Evolutionary conservation across 164 flowering plant genomes (phyloP), one percentile per base, ranked within the genome.

Genomic region (Dillenia suffruticosa): DNA sequence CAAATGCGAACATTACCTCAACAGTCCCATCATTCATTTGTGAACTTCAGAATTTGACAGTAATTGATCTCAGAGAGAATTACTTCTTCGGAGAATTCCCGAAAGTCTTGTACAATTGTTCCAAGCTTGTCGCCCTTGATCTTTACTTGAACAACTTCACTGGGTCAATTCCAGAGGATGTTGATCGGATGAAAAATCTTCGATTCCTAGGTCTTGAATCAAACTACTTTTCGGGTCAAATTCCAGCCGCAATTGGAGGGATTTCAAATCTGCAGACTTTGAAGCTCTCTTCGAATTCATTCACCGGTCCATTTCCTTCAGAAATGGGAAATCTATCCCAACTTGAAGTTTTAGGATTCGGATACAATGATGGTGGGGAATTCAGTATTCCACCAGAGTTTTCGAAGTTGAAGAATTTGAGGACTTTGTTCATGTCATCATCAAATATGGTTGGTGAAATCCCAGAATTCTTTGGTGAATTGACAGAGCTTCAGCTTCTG

Each of bases 151-250:
- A 86, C 69, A 64, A 22, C 49, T 79, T 92, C 46, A 76, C 70
- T 12, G 96, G 97, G 9, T 56, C 48, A 1, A 66, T 92, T 14
- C 98, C 98, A 5, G 52, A 48, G 8, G 84, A 81, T 17, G 72
- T 92, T n/a, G 63, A 80, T 70, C 70, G 70, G 12, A 54, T 93
- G 10, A 14, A 63, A 0, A 40, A 13, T 9, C 85, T 92, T 19
- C 65, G 12, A 43, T 62, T 46, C 54, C 64, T 92, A 10, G 62
- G 76, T 66, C 69, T 93, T 16, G 56, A 68, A 1, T 82, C 44
- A 1, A 92, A 92, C 72, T 85, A 85, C 64, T 86, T 90, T 79
- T 49, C 88, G 43, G 93, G 94, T 11, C 76, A 84, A 58, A 80
- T 93, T 32, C 97, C 97, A 0, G 61, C 73, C 9, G 59, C 71